Evolutionary conservation across 257 asterid species (phyloP), one percentile per base, ranked within the genome.

Genomic region (Ocimum tenuiflorum): DNA sequence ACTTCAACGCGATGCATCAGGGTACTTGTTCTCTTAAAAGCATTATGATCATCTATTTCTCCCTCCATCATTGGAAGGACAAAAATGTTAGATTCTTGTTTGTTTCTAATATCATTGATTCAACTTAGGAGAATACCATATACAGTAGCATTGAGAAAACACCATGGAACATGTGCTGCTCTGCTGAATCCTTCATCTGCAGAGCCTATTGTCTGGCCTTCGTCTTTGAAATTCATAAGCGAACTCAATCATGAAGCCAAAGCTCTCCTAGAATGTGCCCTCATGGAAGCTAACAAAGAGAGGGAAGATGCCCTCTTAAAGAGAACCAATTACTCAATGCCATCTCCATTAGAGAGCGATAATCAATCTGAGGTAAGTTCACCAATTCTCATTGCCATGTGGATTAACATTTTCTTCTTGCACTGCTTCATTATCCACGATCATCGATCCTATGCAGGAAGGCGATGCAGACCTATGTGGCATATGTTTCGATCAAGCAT

Each of bases 171-270:
- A 13, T 92, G 96, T 68, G 96, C 97, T 22, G 96, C 95, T 36
- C 63, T 92, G 80, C 76, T 92, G 67, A 88, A 89, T 71, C 97
- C 99, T 18, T 78, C 96, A 4, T 86, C 97, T 10, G 91, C 96
- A 6, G 99, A 86, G 86, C 97, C 99, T 67, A 86, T 89, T 10
- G 95, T 88, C 13, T 92, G 99, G 99, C 97, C 99, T 5, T 89
- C 99, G 11, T 88, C 91, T 62, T 67, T 89, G 67, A 92, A 92
- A 78, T 82, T 92, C 72, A 88, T 92, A 56, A 79, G 89, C 20
- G 97, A 89, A 73, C 95, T 92, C 33, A 86, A 84, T 61, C 79
- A 78, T 15, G 99, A 92, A 22, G 91, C 95, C 9, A 92, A 86
- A 64, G 74, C 78, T 47, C 80, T 92, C 50, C 67, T 92, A 39